Percentiles rank a stretch among this genome's conserved stretches.
Conservation (phyloP, 2,329 filamentous ascomycete species). For the Diaporthe sp. region DNA sequence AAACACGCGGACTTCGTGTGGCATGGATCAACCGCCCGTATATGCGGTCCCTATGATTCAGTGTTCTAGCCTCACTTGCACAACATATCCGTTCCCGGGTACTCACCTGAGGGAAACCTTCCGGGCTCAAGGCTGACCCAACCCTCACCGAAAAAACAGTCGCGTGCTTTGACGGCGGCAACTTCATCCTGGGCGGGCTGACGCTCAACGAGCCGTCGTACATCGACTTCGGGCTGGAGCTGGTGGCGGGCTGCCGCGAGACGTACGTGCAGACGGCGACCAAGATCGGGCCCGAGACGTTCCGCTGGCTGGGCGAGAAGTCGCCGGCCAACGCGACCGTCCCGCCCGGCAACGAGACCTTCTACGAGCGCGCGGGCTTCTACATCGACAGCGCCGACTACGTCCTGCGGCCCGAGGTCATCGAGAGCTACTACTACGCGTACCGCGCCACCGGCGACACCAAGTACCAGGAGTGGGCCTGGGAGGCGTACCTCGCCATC, state of each 20-base stretch:
- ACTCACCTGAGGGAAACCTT: neutral
- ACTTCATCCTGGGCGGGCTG: constrained; percentile 85
- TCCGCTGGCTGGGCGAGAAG: constrained; percentile 70
- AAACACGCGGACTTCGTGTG: neutral
- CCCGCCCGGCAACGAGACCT: constrained; percentile 63
- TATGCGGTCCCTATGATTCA: neutral
- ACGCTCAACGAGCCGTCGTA: constrained; percentile 77
- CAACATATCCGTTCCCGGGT: neutral
- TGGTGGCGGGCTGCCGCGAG: constrained; percentile 80
- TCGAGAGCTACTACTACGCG: constrained; percentile 90
- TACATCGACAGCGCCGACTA: constrained; percentile 76
- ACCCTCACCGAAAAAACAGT: constrained; percentile 62
- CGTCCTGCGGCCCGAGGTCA: constrained; percentile 82
- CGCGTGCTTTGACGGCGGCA: constrained; percentile 88
- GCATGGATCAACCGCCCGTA: constrained; percentile 12
- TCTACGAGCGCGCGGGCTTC: constrained; percentile 79
- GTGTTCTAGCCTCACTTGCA: neutral
- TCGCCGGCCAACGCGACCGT: constrained; percentile 52
- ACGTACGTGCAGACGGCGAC: constrained; percentile 80
- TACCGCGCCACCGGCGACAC: constrained; percentile 82
- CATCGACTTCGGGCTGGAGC: constrained; percentile 78
- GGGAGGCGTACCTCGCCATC: constrained; percentile 81
- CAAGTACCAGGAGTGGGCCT: constrained; percentile 88
- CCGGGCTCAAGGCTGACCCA: constrained; percentile 45
- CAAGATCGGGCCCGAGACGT: constrained; percentile 82